A percentile compares a stretch with the other conserved stretches of the same genome.
These are phyloP conservation scores for Podospora appendiculata DNA, from an alignment of 495 filamentous ascomycete genomes.

Conservation along the genomic window DNA sequence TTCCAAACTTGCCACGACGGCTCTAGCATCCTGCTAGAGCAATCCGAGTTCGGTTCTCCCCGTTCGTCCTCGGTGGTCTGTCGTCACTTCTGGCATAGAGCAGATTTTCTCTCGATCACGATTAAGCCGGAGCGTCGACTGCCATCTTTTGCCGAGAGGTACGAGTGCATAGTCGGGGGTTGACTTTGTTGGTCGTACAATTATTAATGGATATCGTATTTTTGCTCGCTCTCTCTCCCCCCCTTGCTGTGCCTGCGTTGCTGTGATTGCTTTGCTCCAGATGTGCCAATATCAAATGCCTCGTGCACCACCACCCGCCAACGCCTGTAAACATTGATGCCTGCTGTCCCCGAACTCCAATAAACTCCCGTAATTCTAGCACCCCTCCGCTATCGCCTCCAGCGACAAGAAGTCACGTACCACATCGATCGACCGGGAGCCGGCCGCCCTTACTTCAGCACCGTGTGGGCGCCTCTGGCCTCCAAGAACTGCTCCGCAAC, in stretches of 20 bases:
- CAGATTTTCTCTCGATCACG: constrained; percentile 51
- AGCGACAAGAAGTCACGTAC: too few species aligned
- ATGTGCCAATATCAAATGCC: too few species aligned
- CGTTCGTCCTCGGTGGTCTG: constrained; percentile 38
- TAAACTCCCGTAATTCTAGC: too few species aligned
- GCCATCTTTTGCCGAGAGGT: constrained; percentile 61
- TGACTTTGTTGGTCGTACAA: constrained; percentile 83
- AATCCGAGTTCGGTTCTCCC: constrained; percentile 36
- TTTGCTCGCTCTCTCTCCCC: too few species aligned
- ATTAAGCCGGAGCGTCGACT: constrained; percentile 91
- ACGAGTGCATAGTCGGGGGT: constrained; percentile 74
- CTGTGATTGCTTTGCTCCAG: too few species aligned
- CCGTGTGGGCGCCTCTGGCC: constrained; percentile 80
- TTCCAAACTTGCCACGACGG: constrained; percentile 23
- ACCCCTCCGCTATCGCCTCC: too few species aligned
- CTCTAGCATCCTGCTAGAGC: constrained; percentile 31
- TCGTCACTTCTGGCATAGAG: constrained; percentile 35
- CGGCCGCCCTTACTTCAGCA: constrained; percentile 55
- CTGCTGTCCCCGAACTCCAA: too few species aligned
- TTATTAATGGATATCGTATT: not conserved
- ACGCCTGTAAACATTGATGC: too few species aligned
- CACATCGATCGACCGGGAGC: too few species aligned
- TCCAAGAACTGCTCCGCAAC: constrained; percentile 82
- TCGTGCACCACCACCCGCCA: too few species aligned
- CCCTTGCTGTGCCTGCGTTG: too few species aligned